Conservation (phyloP, 2,329 filamentous ascomycete genomes). For the Calonectria ilicicola region DNA sequence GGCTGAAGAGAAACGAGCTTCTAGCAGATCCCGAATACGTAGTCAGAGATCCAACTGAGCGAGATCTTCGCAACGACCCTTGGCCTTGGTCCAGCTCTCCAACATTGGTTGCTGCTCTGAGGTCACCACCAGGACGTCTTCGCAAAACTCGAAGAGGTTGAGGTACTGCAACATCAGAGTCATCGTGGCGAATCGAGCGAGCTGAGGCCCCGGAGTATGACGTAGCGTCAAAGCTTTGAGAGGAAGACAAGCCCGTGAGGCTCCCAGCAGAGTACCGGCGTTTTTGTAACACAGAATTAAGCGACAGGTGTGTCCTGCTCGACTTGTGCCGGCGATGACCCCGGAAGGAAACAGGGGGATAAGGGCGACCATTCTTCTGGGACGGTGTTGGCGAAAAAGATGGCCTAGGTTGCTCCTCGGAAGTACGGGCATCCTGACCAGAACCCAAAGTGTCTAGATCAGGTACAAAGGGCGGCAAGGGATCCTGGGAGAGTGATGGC, state of each 20-base stretch:
- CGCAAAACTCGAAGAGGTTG: conserved; percentile 74
- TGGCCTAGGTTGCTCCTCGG: conserved; percentile 47
- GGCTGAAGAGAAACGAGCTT: conserved; percentile 66
- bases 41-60: conserved; percentile 70
- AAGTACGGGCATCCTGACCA: conserved; percentile 40
- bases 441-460: conserved; percentile 56
- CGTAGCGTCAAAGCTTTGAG: conserved; percentile 70
- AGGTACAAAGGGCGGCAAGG: conserved; percentile 61
- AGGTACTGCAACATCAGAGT: conserved; percentile 53
- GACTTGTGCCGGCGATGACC: conserved; percentile 61
- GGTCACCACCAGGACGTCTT: conserved; percentile 79
- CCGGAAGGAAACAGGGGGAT: conserved; percentile 47
- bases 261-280: conserved; percentile 73
- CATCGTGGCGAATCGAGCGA: conserved; percentile 62
- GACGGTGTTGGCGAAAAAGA: conserved; percentile 44
- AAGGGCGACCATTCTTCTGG: conserved; percentile 39
- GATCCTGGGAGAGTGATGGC: conserved; percentile 51
- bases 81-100: conserved; percentile 67
- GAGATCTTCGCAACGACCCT: conserved; percentile 62
- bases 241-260: conserved; percentile 61
- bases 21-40: conserved; percentile 71
- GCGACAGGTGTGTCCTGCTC: conserved; percentile 61
- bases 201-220: conserved; percentile 65
- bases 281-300: conserved; percentile 63
- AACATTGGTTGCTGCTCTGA: conserved; percentile 76